Conservation (phyloP, 129 eudicot species). For the Glebionis coronaria region DNA sequence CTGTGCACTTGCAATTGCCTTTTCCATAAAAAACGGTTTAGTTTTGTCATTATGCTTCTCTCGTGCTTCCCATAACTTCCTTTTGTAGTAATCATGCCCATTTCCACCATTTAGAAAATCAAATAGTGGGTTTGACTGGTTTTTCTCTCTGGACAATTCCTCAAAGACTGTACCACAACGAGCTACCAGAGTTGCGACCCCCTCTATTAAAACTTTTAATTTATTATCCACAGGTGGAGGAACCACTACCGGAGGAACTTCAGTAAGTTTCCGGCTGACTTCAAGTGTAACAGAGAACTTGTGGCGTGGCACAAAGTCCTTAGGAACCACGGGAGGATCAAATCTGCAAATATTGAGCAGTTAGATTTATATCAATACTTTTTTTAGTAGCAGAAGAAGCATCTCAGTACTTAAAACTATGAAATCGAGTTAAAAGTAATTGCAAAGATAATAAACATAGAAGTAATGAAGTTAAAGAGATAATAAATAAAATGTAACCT, state of each 20-base stretch:
- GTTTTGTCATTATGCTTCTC: slow-evolving; percentile 58
- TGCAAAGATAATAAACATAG: background rate
- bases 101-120: slow-evolving; percentile 77
- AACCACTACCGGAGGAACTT: slow-evolving; percentile 67
- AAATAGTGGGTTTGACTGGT: slow-evolving; percentile 79
- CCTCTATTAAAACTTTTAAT: slow-evolving; percentile 74
- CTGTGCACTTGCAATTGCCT: slow-evolving; percentile 37
- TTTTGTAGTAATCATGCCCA: slow-evolving; percentile 73
- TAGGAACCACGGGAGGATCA: slow-evolving; percentile 84
- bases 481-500: slow-evolving; percentile 39
- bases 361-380: background rate
- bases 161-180: slow-evolving; percentile 95
- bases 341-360: slow-evolving; percentile 47
- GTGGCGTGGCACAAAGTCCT: slow-evolving; percentile 76
- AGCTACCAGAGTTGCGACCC: slow-evolving; percentile 92
- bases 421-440: no score
- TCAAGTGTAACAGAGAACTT: slow-evolving; percentile 61
- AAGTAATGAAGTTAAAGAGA: background rate
- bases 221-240: slow-evolving; percentile 81
- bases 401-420: no score
- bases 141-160: slow-evolving; percentile 92
- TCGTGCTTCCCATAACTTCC: slow-evolving; percentile 92
- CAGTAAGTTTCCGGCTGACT: slow-evolving; percentile 31
- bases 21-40: slow-evolving; percentile 48
- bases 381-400: no score